A percentile compares a stretch with the other conserved stretches of the same genome.
Evolutionary conservation across 352 stramenopile species (phyloP).

Genomic region (Globisporangium paroecandrum): DNA sequence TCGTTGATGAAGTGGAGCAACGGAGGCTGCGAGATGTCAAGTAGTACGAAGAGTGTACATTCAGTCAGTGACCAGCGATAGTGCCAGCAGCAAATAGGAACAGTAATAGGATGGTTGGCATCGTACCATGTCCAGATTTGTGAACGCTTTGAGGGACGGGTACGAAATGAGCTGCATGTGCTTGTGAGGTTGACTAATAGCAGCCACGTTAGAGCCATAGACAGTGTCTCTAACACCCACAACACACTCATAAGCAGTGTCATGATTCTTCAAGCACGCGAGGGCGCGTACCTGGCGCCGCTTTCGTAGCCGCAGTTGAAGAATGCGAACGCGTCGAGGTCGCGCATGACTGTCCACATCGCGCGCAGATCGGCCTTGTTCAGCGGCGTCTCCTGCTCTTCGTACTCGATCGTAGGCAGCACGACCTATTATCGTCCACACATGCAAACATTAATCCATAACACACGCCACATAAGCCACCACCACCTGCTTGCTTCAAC

Average conservation of each 20-base stretch:
- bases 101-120: neutral
- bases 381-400: conserved; percentile 57
- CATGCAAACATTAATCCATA: neutral
- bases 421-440: conserved; percentile 31
- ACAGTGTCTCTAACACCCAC: neutral
- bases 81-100: neutral
- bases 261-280: neutral
- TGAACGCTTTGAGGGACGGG: conserved; percentile 61
- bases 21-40: conserved; percentile 40
- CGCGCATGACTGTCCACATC: conserved; percentile 70
- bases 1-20: conserved; percentile 73
- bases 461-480: neutral
- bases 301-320: conserved; percentile 86
- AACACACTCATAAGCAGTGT: too few relatives aligned
- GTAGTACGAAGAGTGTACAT: neutral
- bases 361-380: conserved; percentile 50
- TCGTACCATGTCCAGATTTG: conserved; percentile 50
- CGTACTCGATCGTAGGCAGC: conserved; percentile 69
- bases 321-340: conserved; percentile 73
- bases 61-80: neutral
- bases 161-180: conserved; percentile 88
- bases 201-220: neutral
- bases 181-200: conserved; percentile 66
- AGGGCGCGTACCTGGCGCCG: conserved; percentile 47
- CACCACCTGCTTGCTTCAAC: neutral